Evolutionary conservation across 192 early-diverging fungal species (phyloP).

Genomic region (Backusella australiensis): DNA sequence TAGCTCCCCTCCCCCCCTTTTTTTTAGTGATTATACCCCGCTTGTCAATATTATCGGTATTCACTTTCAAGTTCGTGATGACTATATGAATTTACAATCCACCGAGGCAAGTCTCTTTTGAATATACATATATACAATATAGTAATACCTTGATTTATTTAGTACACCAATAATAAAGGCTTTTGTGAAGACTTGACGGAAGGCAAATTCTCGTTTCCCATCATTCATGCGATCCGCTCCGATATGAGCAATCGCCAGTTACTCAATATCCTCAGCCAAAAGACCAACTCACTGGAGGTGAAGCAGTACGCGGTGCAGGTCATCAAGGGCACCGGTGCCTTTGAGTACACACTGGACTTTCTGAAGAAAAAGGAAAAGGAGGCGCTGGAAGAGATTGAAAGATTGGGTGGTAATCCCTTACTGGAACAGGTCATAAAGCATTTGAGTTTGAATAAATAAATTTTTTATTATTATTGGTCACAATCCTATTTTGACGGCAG

Average conservation of each 20-base stretch:
- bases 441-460: constrained; percentile 1
- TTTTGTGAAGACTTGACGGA: constrained; percentile 91
- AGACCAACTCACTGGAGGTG: constrained; percentile 64
- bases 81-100: constrained; percentile 83
- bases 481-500: not conserved
- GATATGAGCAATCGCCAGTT: constrained; percentile 50
- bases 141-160: not conserved
- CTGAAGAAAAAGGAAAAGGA: constrained; percentile 55
- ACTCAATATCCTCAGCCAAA: constrained; percentile 75
- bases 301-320: constrained; percentile 78
- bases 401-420: constrained; percentile 66
- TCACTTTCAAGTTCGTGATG: constrained; percentile 89
- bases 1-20: too few species aligned
- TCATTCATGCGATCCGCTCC: constrained; percentile 68
- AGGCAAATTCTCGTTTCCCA: constrained; percentile 89
- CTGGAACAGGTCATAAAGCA: constrained; percentile 46
- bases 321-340: constrained; percentile 62
- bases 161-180: constrained; percentile 80
- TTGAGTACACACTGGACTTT: constrained; percentile 62
- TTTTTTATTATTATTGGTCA: not conserved
- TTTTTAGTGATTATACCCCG: constrained; percentile 54
- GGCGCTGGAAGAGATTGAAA: constrained; percentile 51
- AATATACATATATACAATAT: not conserved
- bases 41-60: constrained; percentile 79
- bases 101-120: constrained; percentile 5